Percentiles rank a stretch among this genome's conserved stretches.
These are phyloP conservation scores for Suillus weaverae DNA, from an alignment of 768 basidiomycete species.

Conservation along the genomic window DNA sequence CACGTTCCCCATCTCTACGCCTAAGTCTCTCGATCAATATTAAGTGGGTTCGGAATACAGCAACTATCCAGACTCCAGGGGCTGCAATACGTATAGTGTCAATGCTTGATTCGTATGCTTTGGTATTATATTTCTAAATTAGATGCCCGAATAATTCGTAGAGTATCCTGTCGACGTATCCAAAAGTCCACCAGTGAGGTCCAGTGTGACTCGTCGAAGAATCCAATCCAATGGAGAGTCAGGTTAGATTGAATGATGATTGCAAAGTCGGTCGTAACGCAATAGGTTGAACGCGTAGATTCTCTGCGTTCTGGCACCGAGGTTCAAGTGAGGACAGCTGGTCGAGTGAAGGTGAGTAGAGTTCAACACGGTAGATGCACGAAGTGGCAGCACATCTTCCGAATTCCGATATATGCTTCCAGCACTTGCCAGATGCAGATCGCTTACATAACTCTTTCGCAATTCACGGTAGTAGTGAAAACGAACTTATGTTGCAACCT, in stretches of 20 bases:
- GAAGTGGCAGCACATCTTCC: not conserved
- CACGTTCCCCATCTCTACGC: slow-evolving; percentile 68
- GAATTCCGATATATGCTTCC: not conserved
- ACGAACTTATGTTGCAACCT: slow-evolving; percentile 26
- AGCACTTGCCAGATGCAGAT: too few species aligned
- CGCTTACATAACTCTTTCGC: not conserved
- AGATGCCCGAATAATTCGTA: not conserved
- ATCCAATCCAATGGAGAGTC: not conserved
- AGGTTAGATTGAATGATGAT: not conserved
- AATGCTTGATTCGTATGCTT: not conserved
- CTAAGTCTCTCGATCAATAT: not conserved
- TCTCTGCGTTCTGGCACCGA: not conserved
- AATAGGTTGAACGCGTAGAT: not conserved
- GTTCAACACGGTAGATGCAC: not conserved
- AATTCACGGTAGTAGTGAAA: too few species aligned
- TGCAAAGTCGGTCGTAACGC: not conserved
- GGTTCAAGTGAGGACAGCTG: not conserved
- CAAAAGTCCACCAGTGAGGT: not conserved
- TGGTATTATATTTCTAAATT: not conserved
- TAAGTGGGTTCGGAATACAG: not conserved
- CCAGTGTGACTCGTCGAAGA: not conserved
- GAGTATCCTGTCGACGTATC: not conserved
- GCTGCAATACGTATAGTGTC: not conserved
- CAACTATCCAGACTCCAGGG: not conserved
- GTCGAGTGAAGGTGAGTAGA: not conserved